Base-by-base conservation (phyloP, 768 basidiomycete species). In the Galerina sulciceps region DNA sequence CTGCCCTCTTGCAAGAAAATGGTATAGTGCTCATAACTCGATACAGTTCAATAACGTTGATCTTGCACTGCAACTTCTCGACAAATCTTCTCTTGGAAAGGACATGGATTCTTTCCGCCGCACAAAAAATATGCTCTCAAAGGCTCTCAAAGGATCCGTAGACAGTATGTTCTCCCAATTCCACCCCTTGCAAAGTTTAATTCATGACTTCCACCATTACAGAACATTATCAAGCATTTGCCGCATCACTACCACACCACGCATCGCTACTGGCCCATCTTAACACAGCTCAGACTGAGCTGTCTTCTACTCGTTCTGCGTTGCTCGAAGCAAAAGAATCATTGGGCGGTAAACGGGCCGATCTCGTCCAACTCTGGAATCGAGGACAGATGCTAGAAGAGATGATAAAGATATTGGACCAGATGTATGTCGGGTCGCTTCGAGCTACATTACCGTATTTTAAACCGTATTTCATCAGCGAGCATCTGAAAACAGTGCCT, bases 171-270 rank as follows among this genome's bases (percentile, higher is more conserved):
- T 23, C 15, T 49, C 46, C 41, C 11, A 36, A 65, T 65, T 53
- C 45, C 54, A 42, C 10, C 26, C 42, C 59, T 50, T 55, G 11
- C 36, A 8, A 23, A n/a, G 35, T n/a, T n/a, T 52, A 41, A n/a
- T 45, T 55, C 23, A 31, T 35, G 41, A 41, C 4, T 36, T 36
- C 10, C 45, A 51, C 44, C 42, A 31, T 20, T 45, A 15, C 73
- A 92, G 91, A 89, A 66, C 90, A 98, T 67, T 97, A 96, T 70
- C 89, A 96, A 73, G 88, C 95, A 2, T 99, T 98, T 71, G 94
- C 94, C 42, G 88, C 94, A n/a, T 89, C 95, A 0, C 78, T 99
- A 20, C 94, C 96, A 0, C 93, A 94, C 63, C 97, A 99, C 71
- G 85, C 92, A 2, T 83, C 87, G 2, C 79, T 98, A 11, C 66